Evolutionary conservation across 371 early-diverging fungal species (phyloP).

Genomic region (Mortierella sp.): DNA sequence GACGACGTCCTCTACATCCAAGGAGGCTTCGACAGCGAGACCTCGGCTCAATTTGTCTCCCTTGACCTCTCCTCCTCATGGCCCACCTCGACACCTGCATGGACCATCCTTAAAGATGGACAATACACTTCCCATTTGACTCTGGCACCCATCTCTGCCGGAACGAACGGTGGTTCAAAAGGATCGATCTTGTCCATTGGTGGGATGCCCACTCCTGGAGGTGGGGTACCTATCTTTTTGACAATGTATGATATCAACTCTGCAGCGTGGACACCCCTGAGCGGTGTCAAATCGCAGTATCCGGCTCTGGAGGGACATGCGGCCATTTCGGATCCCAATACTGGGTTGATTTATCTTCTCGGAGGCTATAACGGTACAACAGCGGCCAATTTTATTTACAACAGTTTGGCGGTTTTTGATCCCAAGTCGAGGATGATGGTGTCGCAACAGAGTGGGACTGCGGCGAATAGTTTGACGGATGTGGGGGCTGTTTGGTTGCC

Average conservation of each 20-base stretch:
- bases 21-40: conserved; percentile 29
- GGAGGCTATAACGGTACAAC: conserved; percentile 24
- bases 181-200: conserved; percentile 35
- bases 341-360: conserved; percentile 39
- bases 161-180: conserved; percentile 19
- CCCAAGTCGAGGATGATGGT: conserved; percentile 20
- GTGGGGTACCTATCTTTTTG: not conserved
- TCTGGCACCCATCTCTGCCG: conserved; percentile 18
- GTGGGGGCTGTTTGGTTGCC: conserved; percentile 28
- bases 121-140: conserved; percentile 30
- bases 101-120: conserved; percentile 23
- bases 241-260: conserved; percentile 19
- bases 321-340: conserved; percentile 35
- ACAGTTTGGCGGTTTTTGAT: conserved; percentile 31
- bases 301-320: conserved; percentile 38
- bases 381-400: conserved; percentile 12
- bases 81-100: conserved; percentile 10
- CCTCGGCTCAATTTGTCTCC: conserved; percentile 16
- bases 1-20: conserved; percentile 38
- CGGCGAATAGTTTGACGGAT: conserved; percentile 35
- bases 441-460: conserved; percentile 9
- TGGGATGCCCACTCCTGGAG: conserved; percentile 11
- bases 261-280: conserved; percentile 13
- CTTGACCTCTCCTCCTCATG: conserved; percentile 44
- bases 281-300: conserved; percentile 18